Percentiles rank a stretch among this genome's conserved stretches.
Conservation (phyloP, 352 stramenopile species). For the Pythium guiyangense region DNA sequence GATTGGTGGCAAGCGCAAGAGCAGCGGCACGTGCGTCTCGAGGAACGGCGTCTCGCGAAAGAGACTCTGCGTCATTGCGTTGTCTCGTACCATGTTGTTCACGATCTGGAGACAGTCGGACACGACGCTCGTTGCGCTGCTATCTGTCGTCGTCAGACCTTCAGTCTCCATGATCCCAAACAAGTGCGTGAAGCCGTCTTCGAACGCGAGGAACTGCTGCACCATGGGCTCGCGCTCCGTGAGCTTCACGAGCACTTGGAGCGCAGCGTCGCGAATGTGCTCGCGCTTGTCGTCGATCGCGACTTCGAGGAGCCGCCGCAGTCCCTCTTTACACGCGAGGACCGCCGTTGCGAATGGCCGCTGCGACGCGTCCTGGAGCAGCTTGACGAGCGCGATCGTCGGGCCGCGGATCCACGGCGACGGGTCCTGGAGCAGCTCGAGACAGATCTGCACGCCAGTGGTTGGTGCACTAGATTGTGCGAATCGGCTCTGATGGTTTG, state of each 20-base stretch:
- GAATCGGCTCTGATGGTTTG: not conserved
- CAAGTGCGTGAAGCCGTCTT: constrained; percentile 69
- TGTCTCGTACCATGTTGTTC: constrained; percentile 77
- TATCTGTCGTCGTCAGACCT: constrained; percentile 19
- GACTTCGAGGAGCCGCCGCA: constrained; percentile 65
- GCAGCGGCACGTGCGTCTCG: constrained; percentile 38
- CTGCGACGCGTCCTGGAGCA: constrained; percentile 50
- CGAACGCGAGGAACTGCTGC: constrained; percentile 80
- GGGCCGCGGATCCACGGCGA: constrained; percentile 79
- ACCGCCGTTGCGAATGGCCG: constrained; percentile 38
- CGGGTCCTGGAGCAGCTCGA: constrained; percentile 68
- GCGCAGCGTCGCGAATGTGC: constrained; percentile 69
- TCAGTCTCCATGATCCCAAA: constrained; percentile 78
- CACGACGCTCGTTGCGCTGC: constrained; percentile 28
- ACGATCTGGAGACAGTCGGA: constrained; percentile 76
- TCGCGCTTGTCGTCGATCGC: constrained; percentile 71
- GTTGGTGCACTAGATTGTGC: constrained; percentile 10
- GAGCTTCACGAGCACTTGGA: constrained; percentile 65
- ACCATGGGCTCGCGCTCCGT: constrained; percentile 63
- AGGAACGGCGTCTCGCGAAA: constrained; percentile 60
- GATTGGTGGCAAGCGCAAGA: constrained; percentile 42
- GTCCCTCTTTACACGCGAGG: constrained; percentile 61
- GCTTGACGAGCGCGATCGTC: constrained; percentile 52
- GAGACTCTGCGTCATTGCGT: constrained; percentile 74
- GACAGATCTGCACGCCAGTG: constrained; percentile 55